Conservation (phyloP, 1,284 basidiomycete species). For the Peniophora sp. region DNA sequence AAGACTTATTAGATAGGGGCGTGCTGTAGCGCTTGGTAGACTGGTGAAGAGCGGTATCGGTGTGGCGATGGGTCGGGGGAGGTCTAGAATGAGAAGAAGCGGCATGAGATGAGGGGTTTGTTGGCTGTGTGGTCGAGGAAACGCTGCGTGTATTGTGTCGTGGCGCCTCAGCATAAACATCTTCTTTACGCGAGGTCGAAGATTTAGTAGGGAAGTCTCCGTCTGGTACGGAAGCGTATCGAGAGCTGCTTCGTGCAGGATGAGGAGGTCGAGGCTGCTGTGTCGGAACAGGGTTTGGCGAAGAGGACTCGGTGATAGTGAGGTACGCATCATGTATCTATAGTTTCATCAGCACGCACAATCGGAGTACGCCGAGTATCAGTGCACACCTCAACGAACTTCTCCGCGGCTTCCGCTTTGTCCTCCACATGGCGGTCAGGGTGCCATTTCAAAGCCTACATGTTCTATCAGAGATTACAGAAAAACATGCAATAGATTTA, state of each 20-base stretch:
- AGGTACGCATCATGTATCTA: constrained; percentile 22
- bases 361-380: background rate
- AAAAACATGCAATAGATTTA: constrained; percentile 10
- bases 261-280: background rate
- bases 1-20: too few relatives aligned
- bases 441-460: constrained; percentile 83
- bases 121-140: too few relatives aligned
- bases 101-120: too few relatives aligned
- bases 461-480: background rate
- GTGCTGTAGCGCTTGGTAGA: too few relatives aligned
- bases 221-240: constrained; percentile 3
- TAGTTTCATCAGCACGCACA: too few relatives aligned
- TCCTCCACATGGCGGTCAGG: constrained; percentile 71
- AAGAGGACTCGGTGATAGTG: background rate
- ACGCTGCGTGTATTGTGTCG: too few relatives aligned
- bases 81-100: too few relatives aligned
- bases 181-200: background rate
- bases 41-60: too few relatives aligned
- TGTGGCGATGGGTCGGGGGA: too few relatives aligned
- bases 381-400: constrained; percentile 63
- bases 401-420: constrained; percentile 54
- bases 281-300: background rate
- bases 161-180: background rate
- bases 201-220: background rate
- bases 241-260: background rate